Conservation (phyloP, 2,329 filamentous ascomycete genomes). For the Aureobasidium vineae region DNA sequence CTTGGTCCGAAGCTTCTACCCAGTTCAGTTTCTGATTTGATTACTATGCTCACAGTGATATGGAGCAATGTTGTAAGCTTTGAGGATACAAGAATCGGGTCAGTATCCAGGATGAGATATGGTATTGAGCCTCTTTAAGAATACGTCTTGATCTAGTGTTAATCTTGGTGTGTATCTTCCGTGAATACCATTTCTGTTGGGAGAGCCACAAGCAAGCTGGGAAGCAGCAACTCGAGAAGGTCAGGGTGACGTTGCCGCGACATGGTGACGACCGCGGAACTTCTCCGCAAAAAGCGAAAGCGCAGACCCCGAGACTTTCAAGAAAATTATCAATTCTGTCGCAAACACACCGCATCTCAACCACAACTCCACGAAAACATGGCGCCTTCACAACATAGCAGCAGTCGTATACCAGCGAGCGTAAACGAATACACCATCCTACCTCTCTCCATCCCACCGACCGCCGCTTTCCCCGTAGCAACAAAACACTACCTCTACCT, state of each 20-base stretch:
- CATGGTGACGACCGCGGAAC: not conserved
- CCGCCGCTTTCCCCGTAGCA: constrained; percentile 60
- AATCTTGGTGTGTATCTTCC: too few species aligned
- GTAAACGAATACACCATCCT: constrained; percentile 67
- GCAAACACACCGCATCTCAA: not conserved
- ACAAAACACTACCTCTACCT: constrained; percentile 83
- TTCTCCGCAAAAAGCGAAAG: not conserved
- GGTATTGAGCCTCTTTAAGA: too few species aligned
- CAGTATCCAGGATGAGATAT: too few species aligned
- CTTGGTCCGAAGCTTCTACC: not conserved
- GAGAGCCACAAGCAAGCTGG: too few species aligned
- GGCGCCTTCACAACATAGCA: constrained; percentile 27
- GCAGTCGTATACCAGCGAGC: constrained; percentile 32
- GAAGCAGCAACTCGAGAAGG: not conserved
- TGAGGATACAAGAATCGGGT: not conserved
- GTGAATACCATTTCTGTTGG: too few species aligned
- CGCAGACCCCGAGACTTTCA: not conserved
- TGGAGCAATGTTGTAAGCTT: not conserved
- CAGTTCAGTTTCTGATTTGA: too few species aligned
- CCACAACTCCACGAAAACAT: constrained; percentile 24
- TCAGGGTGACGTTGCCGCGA: not conserved
- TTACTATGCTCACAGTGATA: not conserved
- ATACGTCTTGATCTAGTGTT: too few species aligned
- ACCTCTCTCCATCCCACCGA: constrained; percentile 63
- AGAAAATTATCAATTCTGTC: constrained; percentile 1